Base-by-base conservation (phyloP, 371 early-diverging fungal genomes). In the Mortierella sp. region DNA sequence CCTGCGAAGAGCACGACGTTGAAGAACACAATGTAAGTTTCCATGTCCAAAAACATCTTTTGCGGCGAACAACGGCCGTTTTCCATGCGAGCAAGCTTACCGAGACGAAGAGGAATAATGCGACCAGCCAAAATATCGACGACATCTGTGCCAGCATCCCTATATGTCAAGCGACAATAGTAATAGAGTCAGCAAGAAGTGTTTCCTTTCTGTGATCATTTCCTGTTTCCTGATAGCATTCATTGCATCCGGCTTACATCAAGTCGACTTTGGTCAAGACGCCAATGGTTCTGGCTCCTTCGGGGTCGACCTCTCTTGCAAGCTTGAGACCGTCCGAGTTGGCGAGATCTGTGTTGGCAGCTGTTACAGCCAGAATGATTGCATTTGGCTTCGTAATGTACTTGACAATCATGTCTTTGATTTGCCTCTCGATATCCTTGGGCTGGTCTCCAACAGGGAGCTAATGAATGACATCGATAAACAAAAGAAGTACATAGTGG, bases 261-360 rank as follows among this genome's bases (percentile, higher is more conserved):
- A 99, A 89, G 90, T 99, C 99, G 53, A 99, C 93, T 89, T 99
- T 99, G 73, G 99, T 99, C 83, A 99, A 89, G 31, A 99, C 99
- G 86, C 99, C 99, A 74, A 99, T 96, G 5, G 99, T 99, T 61
- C 99, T 93, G 37, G 96, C 90, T 61, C 99, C 98, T 71, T 99
- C 98, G 10, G 99, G 99, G 88, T 99, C 99, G 13, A 98, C 97
- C 82, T 99, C 98, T 55, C 98, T 92, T 10, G 99, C 99, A 31
- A 99, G 83, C 83, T 97, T 97, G 50, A 99, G 91, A 34, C 99
- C 98, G 85, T 99, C 99, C 19, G 98, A 98, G 90, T 99, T 99
- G 78, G 99, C 99, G 81, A 99, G 91, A 92, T 99, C 99, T 14
- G 97, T 96, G 90, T 98, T 99, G 31, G 98, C 99, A 26, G 97